Base-by-base conservation (phyloP, 2,329 filamentous ascomycete species). In the Ustulina deusta region DNA sequence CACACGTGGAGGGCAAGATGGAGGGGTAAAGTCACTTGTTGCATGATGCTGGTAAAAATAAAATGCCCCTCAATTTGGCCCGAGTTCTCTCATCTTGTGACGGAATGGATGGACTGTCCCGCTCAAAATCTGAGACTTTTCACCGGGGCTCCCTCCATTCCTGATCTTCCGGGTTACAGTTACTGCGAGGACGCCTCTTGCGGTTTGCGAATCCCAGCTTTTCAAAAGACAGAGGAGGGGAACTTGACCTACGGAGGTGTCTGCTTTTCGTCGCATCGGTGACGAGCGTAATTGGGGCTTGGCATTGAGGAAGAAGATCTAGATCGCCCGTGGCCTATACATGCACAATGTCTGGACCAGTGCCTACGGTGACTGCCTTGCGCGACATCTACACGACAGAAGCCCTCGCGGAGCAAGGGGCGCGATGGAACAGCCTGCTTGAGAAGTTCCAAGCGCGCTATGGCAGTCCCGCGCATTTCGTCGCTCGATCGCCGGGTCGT, bases 401-500 rank as follows among this genome's bases (percentile, higher is more conserved):
- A 78, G 89, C 91, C 54, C 81, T 94, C 20, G 78, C 86, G 7
- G 82, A 85, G 29, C 92, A 97, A 79, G 86, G 84, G 51, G 83
- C 86, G 73, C 87, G 96, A 81, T 98, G 95, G 92, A 87, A 91
- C 74, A 84, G 82, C 49, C 86, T 98, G 49, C 83, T 95, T 48
- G 82, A 86, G 59, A 86, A 86, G 72, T 98, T 98, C 81, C 83
- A 90, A 72, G 81, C 86, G 65, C 83, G 82, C 48, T 97, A 95
- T 81, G 90, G 89, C 73, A 85, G 88, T 59, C 82, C 85, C 17
- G 90, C 94, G 44, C 87, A 92, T 66, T 97, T 97, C 76, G 89
- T 98, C 22, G 89, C 95, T 10, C 90, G 96, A 70, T 97, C 94
- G 63, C 96, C 96, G 0, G 96, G 96, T 68, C 89, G 96, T 73